Conservation (phyloP, 1,139 yeast genomes). For the Yamadazyma spencermartinsiae region DNA sequence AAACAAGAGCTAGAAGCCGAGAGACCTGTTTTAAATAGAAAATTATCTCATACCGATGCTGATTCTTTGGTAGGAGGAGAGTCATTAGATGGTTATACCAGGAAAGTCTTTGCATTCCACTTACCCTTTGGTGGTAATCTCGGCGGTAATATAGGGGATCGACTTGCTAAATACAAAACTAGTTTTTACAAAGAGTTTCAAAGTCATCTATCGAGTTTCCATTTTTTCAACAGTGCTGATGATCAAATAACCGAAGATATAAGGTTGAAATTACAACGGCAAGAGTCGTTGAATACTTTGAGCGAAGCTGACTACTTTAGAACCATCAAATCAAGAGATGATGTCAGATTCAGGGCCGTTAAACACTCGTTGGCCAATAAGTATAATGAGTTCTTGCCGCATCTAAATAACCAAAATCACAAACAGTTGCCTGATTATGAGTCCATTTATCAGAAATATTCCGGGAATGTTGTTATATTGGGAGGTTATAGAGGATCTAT, state of each 20-base stretch:
- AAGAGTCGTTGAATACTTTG: slow-evolving; percentile 57
- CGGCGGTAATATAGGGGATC: not conserved
- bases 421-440: slow-evolving; percentile 22
- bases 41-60: slow-evolving; percentile 34
- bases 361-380: slow-evolving; percentile 60
- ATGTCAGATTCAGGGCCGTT: slow-evolving; percentile 68
- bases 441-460: slow-evolving; percentile 43
- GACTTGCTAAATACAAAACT: slow-evolving; percentile 24
- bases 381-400: slow-evolving; percentile 39
- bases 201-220: slow-evolving; percentile 22
- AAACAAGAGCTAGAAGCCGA: not conserved
- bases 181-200: slow-evolving; percentile 25
- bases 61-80: slow-evolving; percentile 45
- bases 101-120: slow-evolving; percentile 43
- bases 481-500: slow-evolving; percentile 91
- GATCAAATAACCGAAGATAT: slow-evolving; percentile 33
- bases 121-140: slow-evolving; percentile 36
- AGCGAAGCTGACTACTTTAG: slow-evolving; percentile 65
- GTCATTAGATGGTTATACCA: slow-evolving; percentile 18
- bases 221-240: slow-evolving; percentile 16
- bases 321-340: slow-evolving; percentile 59
- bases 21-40: slow-evolving; percentile 5
- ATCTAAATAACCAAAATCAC: slow-evolving; percentile 21
- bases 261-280: slow-evolving; percentile 50
- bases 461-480: slow-evolving; percentile 74